Conservation (phyloP, 176 grass and related monocot genomes). For the Echinochloa phyllopogon region DNA sequence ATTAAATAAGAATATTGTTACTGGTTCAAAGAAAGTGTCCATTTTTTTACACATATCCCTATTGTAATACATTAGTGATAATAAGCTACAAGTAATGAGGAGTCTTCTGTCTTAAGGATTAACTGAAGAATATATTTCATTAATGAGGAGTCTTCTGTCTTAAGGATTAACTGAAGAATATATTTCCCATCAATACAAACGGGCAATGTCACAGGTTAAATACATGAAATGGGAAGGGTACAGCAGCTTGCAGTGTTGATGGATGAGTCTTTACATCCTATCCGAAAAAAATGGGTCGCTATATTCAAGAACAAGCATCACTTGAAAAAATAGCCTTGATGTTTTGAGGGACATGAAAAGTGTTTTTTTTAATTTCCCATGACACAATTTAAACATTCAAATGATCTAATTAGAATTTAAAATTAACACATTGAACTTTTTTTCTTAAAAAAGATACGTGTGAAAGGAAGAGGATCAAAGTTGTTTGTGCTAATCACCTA, state of each 20-base stretch:
- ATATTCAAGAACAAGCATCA: not conserved
- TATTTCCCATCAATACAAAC: not conserved
- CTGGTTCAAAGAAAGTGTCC: not conserved
- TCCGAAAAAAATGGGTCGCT: too few relatives aligned
- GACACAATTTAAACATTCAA: not conserved
- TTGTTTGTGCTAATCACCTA: not conserved
- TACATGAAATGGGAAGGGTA: not conserved
- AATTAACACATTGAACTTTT: not conserved
- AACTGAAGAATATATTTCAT: too few relatives aligned
- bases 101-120: not conserved
- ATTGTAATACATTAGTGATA: too few relatives aligned
- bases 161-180: not conserved
- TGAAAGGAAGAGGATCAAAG: not conserved
- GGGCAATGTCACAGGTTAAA: not conserved
- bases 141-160: not conserved
- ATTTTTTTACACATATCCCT: not conserved
- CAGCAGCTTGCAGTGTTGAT: not conserved
- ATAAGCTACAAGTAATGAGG: not conserved
- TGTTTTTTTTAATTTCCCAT: not conserved
- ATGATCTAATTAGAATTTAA: not conserved
- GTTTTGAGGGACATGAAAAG: not conserved
- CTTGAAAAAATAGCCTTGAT: conserved; percentile 3
- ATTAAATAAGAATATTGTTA: not conserved
- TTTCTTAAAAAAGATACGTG: not conserved
- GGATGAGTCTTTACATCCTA: not conserved